These are phyloP conservation scores for Beta corolliflora DNA, from an alignment of 179 eudicot species.

Conservation along the genomic window DNA sequence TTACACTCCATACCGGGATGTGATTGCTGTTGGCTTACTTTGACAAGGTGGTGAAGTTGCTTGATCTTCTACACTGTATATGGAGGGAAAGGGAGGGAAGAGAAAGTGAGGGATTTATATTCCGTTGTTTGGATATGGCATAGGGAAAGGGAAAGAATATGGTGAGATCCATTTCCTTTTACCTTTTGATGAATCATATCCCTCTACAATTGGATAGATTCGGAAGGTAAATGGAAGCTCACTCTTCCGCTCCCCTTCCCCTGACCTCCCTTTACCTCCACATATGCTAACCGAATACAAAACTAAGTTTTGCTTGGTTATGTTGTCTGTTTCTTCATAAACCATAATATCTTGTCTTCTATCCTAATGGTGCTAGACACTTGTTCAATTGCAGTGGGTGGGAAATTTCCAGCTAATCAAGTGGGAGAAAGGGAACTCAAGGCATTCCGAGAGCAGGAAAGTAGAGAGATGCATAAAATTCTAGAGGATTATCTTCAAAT, in stretches of 20 bases:
- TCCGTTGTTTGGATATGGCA: too few relatives aligned
- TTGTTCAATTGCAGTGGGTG: conserved; percentile 57
- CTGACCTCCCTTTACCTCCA: too few relatives aligned
- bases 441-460: conserved; percentile 58
- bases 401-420: conserved; percentile 53
- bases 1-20: background rate
- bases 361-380: conserved; percentile 8
- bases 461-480: conserved; percentile 45
- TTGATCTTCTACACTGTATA: background rate
- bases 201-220: too few relatives aligned
- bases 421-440: conserved; percentile 50
- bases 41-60: background rate
- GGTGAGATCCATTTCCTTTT: too few relatives aligned
- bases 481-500: conserved; percentile 44
- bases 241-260: too few relatives aligned
- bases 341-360: conserved; percentile 15
- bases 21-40: background rate
- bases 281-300: too few relatives aligned
- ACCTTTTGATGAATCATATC: too few relatives aligned
- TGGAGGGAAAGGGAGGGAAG: too few relatives aligned
- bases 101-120: too few relatives aligned
- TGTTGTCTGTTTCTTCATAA: conserved; percentile 1
- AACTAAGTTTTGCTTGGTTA: background rate
- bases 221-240: too few relatives aligned
- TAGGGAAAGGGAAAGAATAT: too few relatives aligned